A percentile compares a stretch with the other conserved stretches of the same genome.
Evolutionary conservation across 2,329 filamentous ascomycete genomes (phyloP).

Genomic region (Fusarium drepaniforme): DNA sequence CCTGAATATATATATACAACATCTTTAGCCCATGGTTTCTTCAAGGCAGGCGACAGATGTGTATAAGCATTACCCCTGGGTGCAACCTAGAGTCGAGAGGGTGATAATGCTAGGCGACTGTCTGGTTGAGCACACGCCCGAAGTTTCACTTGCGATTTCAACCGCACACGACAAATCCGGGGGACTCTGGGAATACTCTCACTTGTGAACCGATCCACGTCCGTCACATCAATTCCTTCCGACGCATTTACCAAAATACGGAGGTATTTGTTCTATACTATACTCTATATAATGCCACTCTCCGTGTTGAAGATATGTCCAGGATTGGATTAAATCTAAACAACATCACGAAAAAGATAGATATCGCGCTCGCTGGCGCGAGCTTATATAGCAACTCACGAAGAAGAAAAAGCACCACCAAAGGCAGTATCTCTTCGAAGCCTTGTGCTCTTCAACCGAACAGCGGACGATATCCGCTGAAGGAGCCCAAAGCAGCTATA

Average conservation of each 20-base stretch:
- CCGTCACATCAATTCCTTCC: not conserved
- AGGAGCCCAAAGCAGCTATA: not conserved
- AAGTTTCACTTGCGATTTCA: not conserved
- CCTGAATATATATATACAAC: not conserved
- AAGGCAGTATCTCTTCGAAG: not conserved
- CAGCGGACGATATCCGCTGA: not conserved
- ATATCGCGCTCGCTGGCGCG: not conserved
- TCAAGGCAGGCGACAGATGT: no score
- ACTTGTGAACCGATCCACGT: not conserved
- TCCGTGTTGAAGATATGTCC: not conserved
- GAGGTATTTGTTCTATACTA: not conserved
- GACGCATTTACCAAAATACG: not conserved
- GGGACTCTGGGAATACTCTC: not conserved
- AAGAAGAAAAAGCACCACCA: not conserved
- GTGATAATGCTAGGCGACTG: not conserved
- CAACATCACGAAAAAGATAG: not conserved
- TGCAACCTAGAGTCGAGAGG: not conserved
- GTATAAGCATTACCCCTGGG: not conserved
- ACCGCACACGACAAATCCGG: not conserved
- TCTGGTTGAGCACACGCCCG: not conserved
- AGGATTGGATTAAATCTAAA: not conserved
- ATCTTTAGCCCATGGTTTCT: not conserved
- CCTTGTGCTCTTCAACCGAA: not conserved
- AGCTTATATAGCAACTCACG: not conserved
- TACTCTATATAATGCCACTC: not conserved